Conservation (phyloP, 1,284 basidiomycete species). For the Meira miltonrushii region DNA sequence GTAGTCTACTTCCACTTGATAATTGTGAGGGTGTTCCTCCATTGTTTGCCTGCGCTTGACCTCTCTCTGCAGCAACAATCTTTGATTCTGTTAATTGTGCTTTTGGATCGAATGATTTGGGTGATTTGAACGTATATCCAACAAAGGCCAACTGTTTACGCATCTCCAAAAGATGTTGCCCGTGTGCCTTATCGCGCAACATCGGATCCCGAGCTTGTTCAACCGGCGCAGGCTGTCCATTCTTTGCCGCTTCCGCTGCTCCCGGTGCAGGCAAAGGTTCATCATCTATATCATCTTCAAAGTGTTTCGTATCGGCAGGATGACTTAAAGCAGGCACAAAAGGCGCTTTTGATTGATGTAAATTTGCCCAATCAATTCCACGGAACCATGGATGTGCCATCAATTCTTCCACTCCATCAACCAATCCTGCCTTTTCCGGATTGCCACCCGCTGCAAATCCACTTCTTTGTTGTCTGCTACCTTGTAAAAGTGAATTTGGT, state of each 20-base stretch:
- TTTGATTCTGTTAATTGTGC: constrained; percentile 26
- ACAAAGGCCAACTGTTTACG: constrained; percentile 85
- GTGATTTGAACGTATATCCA: constrained; percentile 47
- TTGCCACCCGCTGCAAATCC: constrained; percentile 62
- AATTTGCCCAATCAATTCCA: constrained; percentile 33
- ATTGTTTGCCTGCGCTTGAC: not conserved
- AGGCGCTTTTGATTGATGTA: constrained; percentile 66
- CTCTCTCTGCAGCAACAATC: constrained; percentile 25
- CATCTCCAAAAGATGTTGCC: constrained; percentile 76
- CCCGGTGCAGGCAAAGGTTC: constrained; percentile 84
- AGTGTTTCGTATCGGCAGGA: constrained; percentile 49
- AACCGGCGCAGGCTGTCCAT: constrained; percentile 15
- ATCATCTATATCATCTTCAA: constrained; percentile 70
- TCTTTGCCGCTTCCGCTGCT: constrained; percentile 61
- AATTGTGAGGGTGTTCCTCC: constrained; percentile 14
- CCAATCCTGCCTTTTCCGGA: constrained; percentile 52
- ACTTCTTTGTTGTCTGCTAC: constrained; percentile 62
- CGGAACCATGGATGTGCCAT: constrained; percentile 61
- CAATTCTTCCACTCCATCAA: constrained; percentile 78
- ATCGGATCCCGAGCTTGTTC: constrained; percentile 83
- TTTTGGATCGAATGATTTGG: constrained; percentile 36
- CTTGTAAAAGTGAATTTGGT: constrained; percentile 70
- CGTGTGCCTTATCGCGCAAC: constrained; percentile 74
- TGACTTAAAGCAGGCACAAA: constrained; percentile 72
- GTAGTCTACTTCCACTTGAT: constrained; percentile 29